Base-by-base conservation (phyloP, 2,329 filamentous ascomycete species). In the Magnaporthiopsis poae region DNA sequence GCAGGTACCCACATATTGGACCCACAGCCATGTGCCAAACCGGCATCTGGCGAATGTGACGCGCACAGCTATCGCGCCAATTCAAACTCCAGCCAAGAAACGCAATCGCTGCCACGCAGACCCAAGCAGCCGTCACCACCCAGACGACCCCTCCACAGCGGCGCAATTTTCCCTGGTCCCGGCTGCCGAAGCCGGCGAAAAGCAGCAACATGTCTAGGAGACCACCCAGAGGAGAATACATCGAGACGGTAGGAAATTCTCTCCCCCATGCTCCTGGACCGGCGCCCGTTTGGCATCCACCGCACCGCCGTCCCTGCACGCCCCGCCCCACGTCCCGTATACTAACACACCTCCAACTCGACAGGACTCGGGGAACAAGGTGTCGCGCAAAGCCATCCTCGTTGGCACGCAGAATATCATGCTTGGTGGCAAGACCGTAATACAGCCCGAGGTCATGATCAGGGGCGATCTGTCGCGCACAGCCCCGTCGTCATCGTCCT, bases 321-420 rank as follows among this genome's bases (percentile, higher is more conserved):
- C 46, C 46, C 46, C 46, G n/a, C 46, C 46, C 46, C 21, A n/a
- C 46, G 46, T 25, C 46, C 21, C 7, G 3, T 3, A 25, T 5
- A 3, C 46, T 56, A 25, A 56, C 46, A 1, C 33, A 7, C 33
- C 7, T 11, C 25, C 31, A 46, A 27, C 27, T n/a, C 36, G 56
- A 27, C 71, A 96, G 93, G 94, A 98, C 79, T 96, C 93, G 2
- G 95, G 95, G 71, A 99, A 99, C 85, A 98, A 98, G 81, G 95
- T 99, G 73, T 94, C 93, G 59, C 91, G 95, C 71, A 92, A 92
- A 71, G 91, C 92, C 69, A 88, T 90, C 75, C 91, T 99, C 72
- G 90, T 96, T 74, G 95, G 95, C 73, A 97, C 94, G 29, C 92
- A 96, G 72, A 96, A 98, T 79, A 98, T 99, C 79, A 96, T 96